Base-by-base conservation (phyloP, 2,329 filamentous ascomycete genomes). In the Hypoxylon sp. region DNA sequence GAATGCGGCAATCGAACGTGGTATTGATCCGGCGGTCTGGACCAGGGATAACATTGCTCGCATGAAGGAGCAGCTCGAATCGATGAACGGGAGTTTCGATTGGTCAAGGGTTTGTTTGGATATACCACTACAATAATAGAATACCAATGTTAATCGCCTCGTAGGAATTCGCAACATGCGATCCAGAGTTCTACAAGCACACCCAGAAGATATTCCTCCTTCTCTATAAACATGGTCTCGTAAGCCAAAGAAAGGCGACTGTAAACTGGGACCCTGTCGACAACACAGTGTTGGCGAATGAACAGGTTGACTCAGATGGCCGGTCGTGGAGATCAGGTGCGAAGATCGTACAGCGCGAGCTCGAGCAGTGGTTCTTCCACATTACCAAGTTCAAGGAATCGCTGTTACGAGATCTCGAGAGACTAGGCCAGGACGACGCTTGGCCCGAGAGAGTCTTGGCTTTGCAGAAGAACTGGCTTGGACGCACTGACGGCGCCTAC, bases 191-290 rank as follows among this genome's bases (percentile, higher is more conserved):
- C 79, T 97, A 97, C 82, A 92, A 93, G 77, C 93, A 97, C 78
- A 97, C 93, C 0, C 94, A 97, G 77, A 89, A 87, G 73, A 87
- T 97, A 69, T 97, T 97, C 77, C 84, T 97, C 63, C 89, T 91
- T 80, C 85, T 97, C 4, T 86, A 91, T 77, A 83, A 91, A 71
- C 86, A 87, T 65, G 92, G 91, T 0, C 84, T 97, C 17, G 94
- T 93, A 57, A 96, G 96, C 78, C 93, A 94, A 76, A 89, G 89
- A 34, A 90, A 96, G 73, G 92, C 93, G 19, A 81, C 94, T 68
- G 94, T 97, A 73, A 97, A 97, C 79, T 97, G 93, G 81, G 94
- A 97, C 72, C 94, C 94, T 1, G 86, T 97, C 28, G 94, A 97
- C 77, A 90, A 92, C 77, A 97, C 94, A 0, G 94, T 97, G 14